Base-by-base conservation (phyloP, 495 filamentous ascomycete species). In the Penicillium desertorum region DNA sequence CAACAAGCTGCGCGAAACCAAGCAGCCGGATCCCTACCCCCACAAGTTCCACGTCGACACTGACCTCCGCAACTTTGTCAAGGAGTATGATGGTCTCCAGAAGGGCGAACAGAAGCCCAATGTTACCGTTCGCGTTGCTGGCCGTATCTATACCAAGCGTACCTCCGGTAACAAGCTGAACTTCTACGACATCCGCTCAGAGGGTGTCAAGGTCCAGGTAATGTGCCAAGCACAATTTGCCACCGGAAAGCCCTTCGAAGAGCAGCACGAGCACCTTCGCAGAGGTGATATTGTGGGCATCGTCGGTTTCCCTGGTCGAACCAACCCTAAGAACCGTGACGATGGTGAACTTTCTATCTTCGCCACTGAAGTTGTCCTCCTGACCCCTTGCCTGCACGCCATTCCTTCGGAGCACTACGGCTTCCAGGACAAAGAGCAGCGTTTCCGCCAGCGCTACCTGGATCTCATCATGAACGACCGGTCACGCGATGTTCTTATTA, bases 381-480 rank as follows among this genome's bases (percentile, higher is more conserved):
- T 99, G 47, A 86, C 91, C 14, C 94, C 94, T 10, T 98, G 93
- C 76, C 74, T 99, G 65, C 92, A 96, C 71, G 90, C 93, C 78
- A 83, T 99, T 53, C 94, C 94, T 29, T 86, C 87, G 53, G 91
- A 95, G 64, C 86, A 95, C 74, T 96, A 88, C 69, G 94, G 94
- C 58, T 89, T 97, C 76, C 90, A 93, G 77, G 92, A 98, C 66
- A 87, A 90, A 74, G 94, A 99, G 76, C 89, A 91, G 69, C 82
- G 92, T 56, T 90, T 89, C 75, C 88, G 94, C 61, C 88, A 97
- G 77, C 81, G 92, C 46, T 96, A 96, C 71, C 84, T 99, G 30
- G 94, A 99, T 71, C 73, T 97, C 63, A 95, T 98, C 71, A 94
- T 97, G 86, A 98, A 98, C 76, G 88, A 93, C 63, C 76, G 75